Base-by-base conservation (phyloP, 805 yeast genomes). In the Ogataea glucozyma region DNA sequence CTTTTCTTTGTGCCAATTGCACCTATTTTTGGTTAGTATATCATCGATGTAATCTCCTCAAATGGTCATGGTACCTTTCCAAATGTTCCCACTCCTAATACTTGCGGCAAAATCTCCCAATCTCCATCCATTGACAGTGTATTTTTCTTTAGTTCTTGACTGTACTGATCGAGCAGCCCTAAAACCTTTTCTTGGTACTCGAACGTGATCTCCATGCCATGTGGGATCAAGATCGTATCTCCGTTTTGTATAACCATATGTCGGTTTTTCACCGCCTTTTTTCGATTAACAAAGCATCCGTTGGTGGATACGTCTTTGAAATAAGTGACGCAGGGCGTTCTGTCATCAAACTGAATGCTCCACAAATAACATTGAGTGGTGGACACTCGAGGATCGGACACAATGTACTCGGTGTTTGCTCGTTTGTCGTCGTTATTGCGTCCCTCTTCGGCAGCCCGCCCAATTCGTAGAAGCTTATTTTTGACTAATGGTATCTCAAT, bases 31-130 rank as follows among this genome's bases (percentile, higher is more conserved):
- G 20, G 40, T 43, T 47, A 41, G 44, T 40, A 22, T 20, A 6
- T 12, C n/a, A n/a, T 13, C 18, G 11, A 10, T 13, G 6, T 8
- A 27, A 27, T 5, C 18, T 5, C n/a, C 16, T 27, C 5, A 14
- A 16, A 39, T 34, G 22, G 31, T 40, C 13, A 16, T 12, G 20
- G 9, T 52, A 78, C 83, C 40, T 70, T 69, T 1, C 86, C 85
- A 66, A 78, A 80, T 0, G 83, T 73, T 2, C 85, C 85, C 40
- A 64, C 62, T 0, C 85, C 85, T 21, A 79, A 55, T 4, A 73
- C 51, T 21, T 64, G 64, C 3, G 72, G 54, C 2, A 68, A 51
- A 4, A 78, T 61, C 3, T 40, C 42, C 85, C 85, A 79, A 10
- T 58, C 48, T 2, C 56, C 52, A 10, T 67, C 55, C 16, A 24